A percentile compares a stretch with the other conserved stretches of the same genome.
Conservation (phyloP, 2,329 filamentous ascomycete species). For the Xylariaceae sp. region DNA sequence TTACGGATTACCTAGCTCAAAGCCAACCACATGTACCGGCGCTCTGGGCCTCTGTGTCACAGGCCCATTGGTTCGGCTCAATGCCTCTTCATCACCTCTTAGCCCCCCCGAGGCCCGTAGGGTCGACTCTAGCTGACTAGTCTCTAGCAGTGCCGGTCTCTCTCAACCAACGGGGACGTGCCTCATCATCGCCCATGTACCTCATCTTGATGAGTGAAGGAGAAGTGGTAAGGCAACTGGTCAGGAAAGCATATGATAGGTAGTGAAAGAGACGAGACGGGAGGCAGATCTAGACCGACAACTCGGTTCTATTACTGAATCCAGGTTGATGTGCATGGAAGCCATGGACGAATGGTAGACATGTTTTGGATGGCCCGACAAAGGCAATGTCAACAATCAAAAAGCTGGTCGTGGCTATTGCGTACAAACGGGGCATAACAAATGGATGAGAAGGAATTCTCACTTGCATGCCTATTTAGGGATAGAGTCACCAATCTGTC, state of each 20-base stretch:
- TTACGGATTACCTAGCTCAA: too few relatives aligned
- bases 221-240: neutral
- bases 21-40: conserved; percentile 4
- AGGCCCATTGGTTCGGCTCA: conserved; percentile 9
- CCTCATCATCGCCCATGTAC: neutral
- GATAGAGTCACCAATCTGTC: too few relatives aligned
- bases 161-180: neutral
- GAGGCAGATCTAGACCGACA: neutral
- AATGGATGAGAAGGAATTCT: too few relatives aligned
- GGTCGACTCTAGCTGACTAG: neutral
- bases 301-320: neutral
- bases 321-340: too few relatives aligned
- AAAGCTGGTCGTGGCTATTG: too few relatives aligned
- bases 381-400: too few relatives aligned
- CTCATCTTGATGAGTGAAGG: neutral
- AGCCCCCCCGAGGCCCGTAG: neutral
- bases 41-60: conserved; percentile 17
- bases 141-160: neutral
- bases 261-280: neutral
- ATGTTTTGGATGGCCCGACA: neutral
- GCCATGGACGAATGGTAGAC: too few relatives aligned
- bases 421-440: too few relatives aligned
- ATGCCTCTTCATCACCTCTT: conserved; percentile 2
- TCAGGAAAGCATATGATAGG: neutral
- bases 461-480: too few relatives aligned